Percentiles rank a stretch among this genome's conserved stretches.
These are phyloP conservation scores for Aspergillus carlsbadensis DNA, from an alignment of 495 filamentous ascomycete species.

Conservation along the genomic window DNA sequence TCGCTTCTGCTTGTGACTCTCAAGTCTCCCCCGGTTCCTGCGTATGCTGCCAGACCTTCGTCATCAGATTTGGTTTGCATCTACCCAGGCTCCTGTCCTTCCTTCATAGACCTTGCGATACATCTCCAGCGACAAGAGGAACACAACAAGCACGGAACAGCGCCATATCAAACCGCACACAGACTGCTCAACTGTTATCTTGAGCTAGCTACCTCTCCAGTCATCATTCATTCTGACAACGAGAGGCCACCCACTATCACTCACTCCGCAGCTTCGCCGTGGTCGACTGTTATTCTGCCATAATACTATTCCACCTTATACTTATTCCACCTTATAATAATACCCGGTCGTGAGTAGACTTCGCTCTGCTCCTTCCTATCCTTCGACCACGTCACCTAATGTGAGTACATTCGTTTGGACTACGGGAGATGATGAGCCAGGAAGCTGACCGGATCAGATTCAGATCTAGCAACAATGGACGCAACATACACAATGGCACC, in stretches of 20 bases:
- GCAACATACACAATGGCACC: conserved; percentile 52
- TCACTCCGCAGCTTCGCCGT: conserved; percentile 23
- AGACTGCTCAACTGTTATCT: neutral
- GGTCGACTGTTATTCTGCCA: conserved; percentile 10
- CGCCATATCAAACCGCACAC: conserved; percentile 7
- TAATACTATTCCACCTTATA: conserved; percentile 5
- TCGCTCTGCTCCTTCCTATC: neutral
- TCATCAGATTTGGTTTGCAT: conserved; percentile 17
- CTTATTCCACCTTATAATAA: conserved; percentile 25
- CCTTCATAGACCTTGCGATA: conserved; percentile 23
- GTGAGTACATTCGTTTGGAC: conserved; percentile 9
- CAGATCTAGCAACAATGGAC: conserved; percentile 48
- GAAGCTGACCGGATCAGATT: neutral
- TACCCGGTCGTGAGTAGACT: conserved; percentile 13
- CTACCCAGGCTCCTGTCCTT: conserved; percentile 36
- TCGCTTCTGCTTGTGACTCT: conserved; percentile 31
- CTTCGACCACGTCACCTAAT: conserved; percentile 14
- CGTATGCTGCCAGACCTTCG: conserved; percentile 14
- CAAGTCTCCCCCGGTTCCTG: conserved; percentile 21
- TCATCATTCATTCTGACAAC: conserved; percentile 23
- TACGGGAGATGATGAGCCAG: too few species aligned
- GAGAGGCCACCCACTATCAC: conserved; percentile 21
- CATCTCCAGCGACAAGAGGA: conserved; percentile 12
- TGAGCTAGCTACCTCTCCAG: conserved; percentile 3
- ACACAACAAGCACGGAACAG: conserved; percentile 2